phyloP scores from a whole-genome alignment of 352 stramenopile species.

The Globisporangium polare region DNA sequence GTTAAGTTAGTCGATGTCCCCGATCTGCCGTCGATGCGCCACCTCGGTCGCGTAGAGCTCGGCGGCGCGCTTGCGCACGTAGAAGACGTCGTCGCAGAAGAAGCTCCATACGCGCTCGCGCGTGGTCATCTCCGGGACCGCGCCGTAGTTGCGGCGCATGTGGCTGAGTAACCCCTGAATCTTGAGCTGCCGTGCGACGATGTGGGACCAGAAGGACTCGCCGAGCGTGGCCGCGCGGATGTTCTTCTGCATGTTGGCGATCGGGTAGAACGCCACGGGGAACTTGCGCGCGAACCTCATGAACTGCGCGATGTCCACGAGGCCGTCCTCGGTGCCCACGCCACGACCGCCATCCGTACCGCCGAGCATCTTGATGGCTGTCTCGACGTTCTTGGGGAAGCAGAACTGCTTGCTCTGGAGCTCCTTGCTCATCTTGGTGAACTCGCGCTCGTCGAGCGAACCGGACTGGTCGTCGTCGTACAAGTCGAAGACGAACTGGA shows the following conservation, averaged over 20 bases:
- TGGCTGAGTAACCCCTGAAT: slow-evolving; percentile 49
- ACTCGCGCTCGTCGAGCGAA: slow-evolving; percentile 57
- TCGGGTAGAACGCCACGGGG: slow-evolving; percentile 48
- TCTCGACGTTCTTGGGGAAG: slow-evolving; percentile 60
- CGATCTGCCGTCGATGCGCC: slow-evolving; percentile 26
- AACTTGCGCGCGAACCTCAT: slow-evolving; percentile 51
- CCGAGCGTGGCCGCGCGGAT: slow-evolving; percentile 36
- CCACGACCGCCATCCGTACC: slow-evolving; percentile 23
- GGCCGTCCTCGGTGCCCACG: slow-evolving; percentile 27
- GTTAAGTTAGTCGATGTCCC: slow-evolving; percentile 5
- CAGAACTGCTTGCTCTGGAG: slow-evolving; percentile 63
- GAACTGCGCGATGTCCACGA: slow-evolving; percentile 45
- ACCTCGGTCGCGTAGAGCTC: slow-evolving; percentile 46
- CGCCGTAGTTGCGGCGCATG: slow-evolving; percentile 53
- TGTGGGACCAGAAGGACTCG: slow-evolving; percentile 33
- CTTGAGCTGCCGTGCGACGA: slow-evolving; percentile 47
- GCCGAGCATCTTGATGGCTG: slow-evolving; percentile 48
- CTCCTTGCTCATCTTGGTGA: slow-evolving; percentile 57
- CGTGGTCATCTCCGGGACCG: slow-evolving; percentile 36
- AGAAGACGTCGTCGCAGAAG: slow-evolving; percentile 40
- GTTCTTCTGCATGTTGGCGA: slow-evolving; percentile 60
- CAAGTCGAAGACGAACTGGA: slow-evolving; percentile 66
- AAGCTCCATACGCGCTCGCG: slow-evolving; percentile 37
- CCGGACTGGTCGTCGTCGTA: slow-evolving; percentile 61
- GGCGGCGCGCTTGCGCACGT: slow-evolving; percentile 43